Evolutionary conservation across 352 stramenopile species (phyloP).

Genomic region (Pythium coloratum): DNA sequence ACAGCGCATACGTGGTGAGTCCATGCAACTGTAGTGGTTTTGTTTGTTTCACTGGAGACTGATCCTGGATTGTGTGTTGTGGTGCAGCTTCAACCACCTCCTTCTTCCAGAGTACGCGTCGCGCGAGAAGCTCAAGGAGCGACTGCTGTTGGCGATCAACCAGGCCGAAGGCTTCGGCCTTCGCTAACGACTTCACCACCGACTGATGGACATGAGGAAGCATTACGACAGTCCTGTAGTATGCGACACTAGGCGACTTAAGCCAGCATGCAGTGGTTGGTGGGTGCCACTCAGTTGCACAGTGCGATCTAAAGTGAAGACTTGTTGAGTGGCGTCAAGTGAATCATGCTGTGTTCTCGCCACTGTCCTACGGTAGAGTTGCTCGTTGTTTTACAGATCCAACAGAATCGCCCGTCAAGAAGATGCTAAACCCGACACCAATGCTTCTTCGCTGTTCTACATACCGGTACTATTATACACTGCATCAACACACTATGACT

Average conservation of each 20-base stretch:
- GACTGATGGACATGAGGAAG: too few species aligned
- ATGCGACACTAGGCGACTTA: neutral
- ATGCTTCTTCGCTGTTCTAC: neutral
- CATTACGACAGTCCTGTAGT: neutral
- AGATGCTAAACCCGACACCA: too few species aligned
- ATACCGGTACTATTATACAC: too few species aligned
- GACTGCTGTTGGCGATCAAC: constrained; percentile 78
- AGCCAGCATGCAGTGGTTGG: neutral
- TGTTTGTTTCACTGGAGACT: neutral
- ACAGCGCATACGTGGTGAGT: constrained; percentile 84
- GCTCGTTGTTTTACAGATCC: too few species aligned
- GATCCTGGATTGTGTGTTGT: constrained; percentile 17
- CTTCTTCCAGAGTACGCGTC: constrained; percentile 81
- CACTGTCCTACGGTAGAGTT: too few species aligned
- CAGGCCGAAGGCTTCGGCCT: constrained; percentile 85
- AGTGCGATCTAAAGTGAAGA: neutral
- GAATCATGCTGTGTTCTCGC: neutral
- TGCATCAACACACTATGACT: too few species aligned
- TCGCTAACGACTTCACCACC: constrained; percentile 32
- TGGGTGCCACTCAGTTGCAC: neutral
- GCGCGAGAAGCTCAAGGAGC: constrained; percentile 77
- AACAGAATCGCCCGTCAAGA: too few species aligned
- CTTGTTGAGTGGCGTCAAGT: neutral
- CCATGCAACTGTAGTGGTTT: neutral
- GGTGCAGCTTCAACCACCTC: constrained; percentile 83